Evolutionary conservation across 768 basidiomycete genomes (phyloP).

Genomic region (Dictyophora rubrovolvata): DNA sequence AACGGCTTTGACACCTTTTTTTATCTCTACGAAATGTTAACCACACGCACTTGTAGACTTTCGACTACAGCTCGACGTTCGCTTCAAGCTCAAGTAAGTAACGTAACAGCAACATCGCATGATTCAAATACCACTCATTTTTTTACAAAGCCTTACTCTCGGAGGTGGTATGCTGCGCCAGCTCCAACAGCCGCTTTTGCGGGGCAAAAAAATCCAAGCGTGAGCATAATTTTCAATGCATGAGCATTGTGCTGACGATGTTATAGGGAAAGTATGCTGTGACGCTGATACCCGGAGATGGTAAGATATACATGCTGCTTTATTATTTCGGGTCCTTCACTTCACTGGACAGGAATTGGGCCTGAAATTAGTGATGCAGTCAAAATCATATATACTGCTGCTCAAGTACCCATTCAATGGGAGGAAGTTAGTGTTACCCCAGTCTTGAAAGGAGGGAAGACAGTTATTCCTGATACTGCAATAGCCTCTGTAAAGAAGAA

Average conservation of each 20-base stretch:
- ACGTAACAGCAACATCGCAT: not conserved
- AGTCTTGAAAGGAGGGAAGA: slow-evolving; percentile 88
- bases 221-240: slow-evolving; percentile 30
- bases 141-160: slow-evolving; percentile 30
- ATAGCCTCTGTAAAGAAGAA: slow-evolving; percentile 91
- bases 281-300: slow-evolving; percentile 94
- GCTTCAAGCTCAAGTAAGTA: slow-evolving; percentile 4
- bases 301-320: slow-evolving; percentile 32
- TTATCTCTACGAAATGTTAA: slow-evolving; percentile 9
- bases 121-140: not conserved
- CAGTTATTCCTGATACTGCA: slow-evolving; percentile 87
- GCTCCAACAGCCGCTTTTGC: slow-evolving; percentile 84
- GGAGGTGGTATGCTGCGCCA: slow-evolving; percentile 54
- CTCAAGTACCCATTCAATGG: slow-evolving; percentile 95
- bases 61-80: slow-evolving; percentile 11
- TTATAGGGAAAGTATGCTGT: slow-evolving; percentile 90
- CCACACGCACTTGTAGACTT: slow-evolving; percentile 9
- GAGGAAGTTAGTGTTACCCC: slow-evolving; percentile 98
- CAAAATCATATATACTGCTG: slow-evolving; percentile 85
- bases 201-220: slow-evolving; percentile 80
- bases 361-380: slow-evolving; percentile 97
- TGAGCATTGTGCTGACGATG: slow-evolving; percentile 4
- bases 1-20: not conserved
- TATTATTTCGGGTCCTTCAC: not conserved
- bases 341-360: slow-evolving; percentile 67